Evolutionary conservation across 1,284 basidiomycete genomes (phyloP).

Genomic region (Mycena citricolor): DNA sequence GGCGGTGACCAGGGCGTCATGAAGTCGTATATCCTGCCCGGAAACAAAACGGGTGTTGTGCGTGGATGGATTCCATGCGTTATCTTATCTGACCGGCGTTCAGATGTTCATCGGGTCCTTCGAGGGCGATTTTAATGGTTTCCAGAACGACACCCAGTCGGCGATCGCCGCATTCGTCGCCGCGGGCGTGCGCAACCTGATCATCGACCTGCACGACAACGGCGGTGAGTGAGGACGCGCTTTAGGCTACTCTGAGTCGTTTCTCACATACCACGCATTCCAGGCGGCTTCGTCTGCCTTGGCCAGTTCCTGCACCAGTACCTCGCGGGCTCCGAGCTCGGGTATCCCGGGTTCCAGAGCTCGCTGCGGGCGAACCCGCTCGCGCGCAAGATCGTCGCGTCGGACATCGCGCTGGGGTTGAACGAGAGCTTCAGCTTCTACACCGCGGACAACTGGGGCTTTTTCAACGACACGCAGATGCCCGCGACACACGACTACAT

Average conservation of each 20-base stretch:
- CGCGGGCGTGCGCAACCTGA: slow-evolving; percentile 48
- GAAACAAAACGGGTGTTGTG: slow-evolving; percentile 60
- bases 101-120: slow-evolving; percentile 68
- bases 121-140: slow-evolving; percentile 47
- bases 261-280: too few relatives aligned
- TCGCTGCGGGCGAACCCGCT: slow-evolving; percentile 52
- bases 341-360: slow-evolving; percentile 54
- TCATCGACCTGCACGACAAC: slow-evolving; percentile 64
- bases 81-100: not conserved
- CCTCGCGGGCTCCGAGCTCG: slow-evolving; percentile 50
- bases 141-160: slow-evolving; percentile 52
- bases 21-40: slow-evolving; percentile 58
- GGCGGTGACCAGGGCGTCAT: slow-evolving; percentile 53
- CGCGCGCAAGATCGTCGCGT: slow-evolving; percentile 55
- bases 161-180: slow-evolving; percentile 48
- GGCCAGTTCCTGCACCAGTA: slow-evolving; percentile 61
- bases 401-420: slow-evolving; percentile 47
- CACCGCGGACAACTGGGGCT: slow-evolving; percentile 53
- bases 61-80: slow-evolving; percentile 26
- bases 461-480: slow-evolving; percentile 52
- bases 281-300: slow-evolving; percentile 61
- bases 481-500: slow-evolving; percentile 49
- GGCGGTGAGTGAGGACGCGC: slow-evolving; percentile 41
- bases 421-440: slow-evolving; percentile 42
- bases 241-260: slow-evolving; percentile 4